phyloP scores from a whole-genome alignment of 2,329 filamentous ascomycete species.

The Diaporthe capsici region DNA sequence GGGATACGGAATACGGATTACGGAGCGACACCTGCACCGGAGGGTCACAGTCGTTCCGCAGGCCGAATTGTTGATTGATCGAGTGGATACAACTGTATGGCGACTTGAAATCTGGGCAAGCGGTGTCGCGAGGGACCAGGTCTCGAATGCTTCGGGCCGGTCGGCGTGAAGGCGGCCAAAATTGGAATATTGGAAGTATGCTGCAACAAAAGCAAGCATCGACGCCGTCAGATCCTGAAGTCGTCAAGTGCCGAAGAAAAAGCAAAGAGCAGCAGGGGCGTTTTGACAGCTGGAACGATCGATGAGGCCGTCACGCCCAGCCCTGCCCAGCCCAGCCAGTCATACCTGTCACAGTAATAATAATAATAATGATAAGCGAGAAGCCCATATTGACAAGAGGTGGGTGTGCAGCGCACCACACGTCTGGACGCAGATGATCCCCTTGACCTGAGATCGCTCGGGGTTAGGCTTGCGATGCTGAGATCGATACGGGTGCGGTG shows the following conservation, averaged over 20 bases:
- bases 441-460: not conserved
- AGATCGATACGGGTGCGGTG: not conserved
- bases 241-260: conserved; percentile 28
- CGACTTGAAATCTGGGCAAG: not conserved
- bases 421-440: not conserved
- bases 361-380: conserved; percentile 6
- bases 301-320: conserved; percentile 21
- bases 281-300: conserved; percentile 27
- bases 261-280: conserved; percentile 1
- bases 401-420: not conserved
- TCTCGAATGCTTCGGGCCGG: conserved; percentile 20
- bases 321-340: conserved; percentile 19
- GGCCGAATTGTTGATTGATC: not conserved
- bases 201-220: conserved; percentile 20
- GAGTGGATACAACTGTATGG: not conserved
- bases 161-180: conserved; percentile 19
- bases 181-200: conserved; percentile 24
- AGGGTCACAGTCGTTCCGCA: conserved; percentile 8
- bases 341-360: not conserved
- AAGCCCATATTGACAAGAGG: not conserved
- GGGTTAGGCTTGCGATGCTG: conserved; percentile 21
- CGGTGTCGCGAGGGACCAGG: not conserved
- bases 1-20: not conserved
- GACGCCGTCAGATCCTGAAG: conserved; percentile 20
- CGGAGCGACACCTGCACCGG: not conserved